A percentile compares a stretch with the other conserved stretches of the same genome.
Conservation (phyloP, 768 basidiomycete genomes). For the Russula griseocarnosa region DNA sequence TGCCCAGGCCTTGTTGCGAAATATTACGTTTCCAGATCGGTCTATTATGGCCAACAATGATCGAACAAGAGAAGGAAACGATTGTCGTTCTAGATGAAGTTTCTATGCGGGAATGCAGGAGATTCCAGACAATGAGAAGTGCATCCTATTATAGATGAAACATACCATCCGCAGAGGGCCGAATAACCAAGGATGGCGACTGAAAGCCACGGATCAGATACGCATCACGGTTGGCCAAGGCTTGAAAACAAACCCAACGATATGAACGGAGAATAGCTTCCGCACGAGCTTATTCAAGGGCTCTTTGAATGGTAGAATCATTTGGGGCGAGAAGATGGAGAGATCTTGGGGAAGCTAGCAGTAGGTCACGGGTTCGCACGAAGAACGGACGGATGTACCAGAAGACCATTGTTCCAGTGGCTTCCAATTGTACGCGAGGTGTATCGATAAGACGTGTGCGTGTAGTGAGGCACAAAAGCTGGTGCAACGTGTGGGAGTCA, state of each 20-base stretch:
- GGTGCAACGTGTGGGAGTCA: slow-evolving; percentile 32
- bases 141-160: slow-evolving; percentile 15
- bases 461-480: slow-evolving; percentile 28
- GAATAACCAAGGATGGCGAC: slow-evolving; percentile 76
- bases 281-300: slow-evolving; percentile 19
- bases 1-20: slow-evolving; percentile 7
- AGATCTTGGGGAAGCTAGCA: slow-evolving; percentile 14
- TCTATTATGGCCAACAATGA: slow-evolving; percentile 18
- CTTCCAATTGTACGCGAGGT: slow-evolving; percentile 44
- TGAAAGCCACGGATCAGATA: slow-evolving; percentile 32
- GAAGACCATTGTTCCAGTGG: slow-evolving; percentile 12
- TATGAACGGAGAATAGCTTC: slow-evolving; percentile 17
- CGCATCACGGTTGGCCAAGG: slow-evolving; percentile 1
- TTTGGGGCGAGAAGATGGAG: slow-evolving; percentile 17
- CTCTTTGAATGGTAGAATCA: slow-evolving; percentile 21
- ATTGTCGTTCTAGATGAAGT: slow-evolving; percentile 23
- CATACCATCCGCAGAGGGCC: slow-evolving; percentile 61
- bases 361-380: slow-evolving; percentile 40
- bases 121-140: slow-evolving; percentile 11
- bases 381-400: slow-evolving; percentile 42
- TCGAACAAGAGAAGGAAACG: slow-evolving; percentile 24
- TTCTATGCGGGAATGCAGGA: slow-evolving; percentile 10
- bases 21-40: slow-evolving; percentile 9
- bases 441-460: slow-evolving; percentile 37
- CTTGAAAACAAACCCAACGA: slow-evolving; percentile 23